Base-by-base conservation (phyloP, 495 filamentous ascomycete genomes). In the Cercophora scortea region DNA sequence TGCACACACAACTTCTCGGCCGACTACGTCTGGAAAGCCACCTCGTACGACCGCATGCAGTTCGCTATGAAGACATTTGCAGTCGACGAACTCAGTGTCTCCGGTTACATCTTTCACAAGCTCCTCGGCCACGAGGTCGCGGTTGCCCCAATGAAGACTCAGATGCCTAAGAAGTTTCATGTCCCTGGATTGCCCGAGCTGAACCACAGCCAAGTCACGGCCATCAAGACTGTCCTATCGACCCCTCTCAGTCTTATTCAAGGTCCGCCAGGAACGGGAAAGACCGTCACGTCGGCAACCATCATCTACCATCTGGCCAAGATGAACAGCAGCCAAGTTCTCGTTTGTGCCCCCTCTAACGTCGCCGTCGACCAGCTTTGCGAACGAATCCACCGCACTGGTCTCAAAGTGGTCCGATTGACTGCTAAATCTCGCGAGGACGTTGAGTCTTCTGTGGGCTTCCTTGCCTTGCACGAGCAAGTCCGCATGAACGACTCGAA, bases 1-100 rank as follows among this genome's bases (percentile, higher is more conserved):
- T 96, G 94, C 73, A 96, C 94, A 1, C 90, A 95, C 68, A 94
- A 95, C 63, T 99, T 97, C 68, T 95, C 87, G 36, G 93, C 91
- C 53, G 93, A 99, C 67, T 99, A 99, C 64, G 93, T 99, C 33
- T 99, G 93, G 93, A 99, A 99, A 63, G 93, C 93, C 17, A 99
- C 94, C 1, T 96, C 91, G 0, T 99, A 97, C 63, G 93, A 99
- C 64, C 90, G 93, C 54, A 99, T 99, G 93, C 93, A 99, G 67
- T 82, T 88, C 55, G 93, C 93, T 36, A 97, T 99, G 93, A 96
- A 97, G 78, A 97, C 89, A 0, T 99, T 99, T 63, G 93, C 93
- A 18, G 84, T 99, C 46, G 93, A 99, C 58, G 93, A 99, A 62
- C 88, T 94, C 85, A 96, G 91, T 62, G 90, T 99, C 47, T 96